Evolutionary conservation across 129 eudicot genomes (phyloP).

Genomic region (Glebionis coronaria): DNA sequence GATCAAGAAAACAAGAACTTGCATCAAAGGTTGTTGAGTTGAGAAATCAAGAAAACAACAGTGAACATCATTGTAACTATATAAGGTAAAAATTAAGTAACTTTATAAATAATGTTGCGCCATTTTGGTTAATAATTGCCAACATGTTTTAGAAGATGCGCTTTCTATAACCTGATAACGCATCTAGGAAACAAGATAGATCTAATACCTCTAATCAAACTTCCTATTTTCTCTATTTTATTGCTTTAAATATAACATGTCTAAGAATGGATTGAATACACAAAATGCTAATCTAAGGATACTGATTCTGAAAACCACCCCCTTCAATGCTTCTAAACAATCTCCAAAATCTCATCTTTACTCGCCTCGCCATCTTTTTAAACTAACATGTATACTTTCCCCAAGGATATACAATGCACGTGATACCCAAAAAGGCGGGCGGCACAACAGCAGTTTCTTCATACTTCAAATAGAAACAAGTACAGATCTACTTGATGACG

Average conservation of each 20-base stretch:
- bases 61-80: no score
- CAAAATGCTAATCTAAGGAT: slow-evolving; percentile 14
- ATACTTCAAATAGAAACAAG: slow-evolving; percentile 5
- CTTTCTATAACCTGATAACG: not conserved
- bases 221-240: slow-evolving; percentile 19
- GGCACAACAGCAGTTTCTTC: slow-evolving; percentile 5
- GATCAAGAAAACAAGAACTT: not conserved
- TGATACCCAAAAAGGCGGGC: not conserved
- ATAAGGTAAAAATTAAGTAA: no score
- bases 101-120: no score
- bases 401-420: not conserved
- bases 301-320: slow-evolving; percentile 4
- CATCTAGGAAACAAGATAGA: not conserved
- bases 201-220: not conserved
- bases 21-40: no score
- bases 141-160: not conserved
- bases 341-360: not conserved
- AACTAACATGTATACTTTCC: slow-evolving; percentile 24
- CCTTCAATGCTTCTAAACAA: slow-evolving; percentile 21
- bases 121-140: not conserved
- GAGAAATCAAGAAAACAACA: no score
- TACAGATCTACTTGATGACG: slow-evolving; percentile 32
- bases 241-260: slow-evolving; percentile 15
- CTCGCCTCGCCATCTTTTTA: slow-evolving; percentile 11
- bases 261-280: slow-evolving; percentile 28